Conservation (phyloP, 257 asterid species). For the Solanum microdontum region DNA sequence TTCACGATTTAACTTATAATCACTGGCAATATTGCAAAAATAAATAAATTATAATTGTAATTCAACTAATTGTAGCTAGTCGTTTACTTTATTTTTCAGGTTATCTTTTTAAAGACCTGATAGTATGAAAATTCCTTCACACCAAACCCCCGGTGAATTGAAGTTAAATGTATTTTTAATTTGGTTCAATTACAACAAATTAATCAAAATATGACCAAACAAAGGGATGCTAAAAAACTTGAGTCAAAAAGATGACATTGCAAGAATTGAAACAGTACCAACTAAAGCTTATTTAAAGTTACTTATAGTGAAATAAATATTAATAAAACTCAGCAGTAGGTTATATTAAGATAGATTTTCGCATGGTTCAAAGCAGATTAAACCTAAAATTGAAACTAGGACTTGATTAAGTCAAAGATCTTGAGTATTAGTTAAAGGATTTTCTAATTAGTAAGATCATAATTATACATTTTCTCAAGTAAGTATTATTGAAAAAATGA, state of each 20-base stretch:
- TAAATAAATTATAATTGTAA: neutral
- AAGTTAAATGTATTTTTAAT: neutral
- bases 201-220: slow-evolving; percentile 9
- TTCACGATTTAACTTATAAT: neutral
- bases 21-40: neutral
- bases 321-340: slow-evolving; percentile 3
- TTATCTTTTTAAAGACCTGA: neutral
- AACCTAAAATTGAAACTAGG: neutral
- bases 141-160: neutral
- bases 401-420: neutral
- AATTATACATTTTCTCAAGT: neutral
- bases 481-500: neutral
- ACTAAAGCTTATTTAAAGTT: neutral
- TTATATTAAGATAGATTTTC: neutral
- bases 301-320: neutral
- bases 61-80: neutral
- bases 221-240: neutral
- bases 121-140: neutral
- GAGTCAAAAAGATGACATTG: slow-evolving; percentile 4
- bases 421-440: neutral
- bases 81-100: neutral
- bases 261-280: slow-evolving; percentile 5
- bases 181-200: slow-evolving; percentile 3
- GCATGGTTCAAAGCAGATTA: neutral
- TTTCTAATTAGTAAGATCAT: neutral